phyloP scores from a whole-genome alignment of 441 rosid species.

The Cnidoscolus chayamansa region DNA sequence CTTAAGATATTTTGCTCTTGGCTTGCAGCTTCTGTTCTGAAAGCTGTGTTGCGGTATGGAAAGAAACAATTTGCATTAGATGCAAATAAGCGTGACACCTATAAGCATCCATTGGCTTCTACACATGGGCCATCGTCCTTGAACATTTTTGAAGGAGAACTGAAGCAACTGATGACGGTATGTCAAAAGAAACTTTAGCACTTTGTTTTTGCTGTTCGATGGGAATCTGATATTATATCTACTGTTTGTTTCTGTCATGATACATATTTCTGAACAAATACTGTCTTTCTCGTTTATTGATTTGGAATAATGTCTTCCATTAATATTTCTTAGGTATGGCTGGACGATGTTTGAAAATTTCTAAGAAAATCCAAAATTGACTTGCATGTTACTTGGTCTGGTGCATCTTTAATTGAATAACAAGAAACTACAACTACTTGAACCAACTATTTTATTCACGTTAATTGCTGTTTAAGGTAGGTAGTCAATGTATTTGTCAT shows the following conservation, averaged over 20 bases:
- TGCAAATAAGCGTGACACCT: conserved; percentile 71
- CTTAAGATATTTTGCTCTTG: conserved; percentile 19
- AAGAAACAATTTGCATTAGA: conserved; percentile 61
- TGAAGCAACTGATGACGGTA: conserved; percentile 67
- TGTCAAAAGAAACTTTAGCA: conserved; percentile 8
- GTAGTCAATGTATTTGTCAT: not conserved
- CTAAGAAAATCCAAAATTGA: not conserved
- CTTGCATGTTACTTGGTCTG: not conserved
- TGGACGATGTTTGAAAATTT: not conserved
- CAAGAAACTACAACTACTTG: not conserved
- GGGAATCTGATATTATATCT: not conserved
- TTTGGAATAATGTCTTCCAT: not conserved
- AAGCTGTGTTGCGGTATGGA: conserved; percentile 66
- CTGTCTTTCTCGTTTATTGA: not conserved
- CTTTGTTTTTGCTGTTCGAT: not conserved
- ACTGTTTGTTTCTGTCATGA: not conserved
- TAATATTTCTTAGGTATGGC: too few relatives aligned
- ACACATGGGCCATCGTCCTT: conserved; percentile 39
- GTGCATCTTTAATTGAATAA: not conserved
- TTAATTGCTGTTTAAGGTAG: not conserved
- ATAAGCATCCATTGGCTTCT: conserved; percentile 37
- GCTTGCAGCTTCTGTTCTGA: conserved; percentile 65
- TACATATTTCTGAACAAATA: not conserved
- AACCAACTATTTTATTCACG: not conserved
- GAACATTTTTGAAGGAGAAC: conserved; percentile 48